Percentiles rank a stretch among this genome's conserved stretches.
Conservation (phyloP, 164 flowering plant genomes). For the Santalum album region DNA sequence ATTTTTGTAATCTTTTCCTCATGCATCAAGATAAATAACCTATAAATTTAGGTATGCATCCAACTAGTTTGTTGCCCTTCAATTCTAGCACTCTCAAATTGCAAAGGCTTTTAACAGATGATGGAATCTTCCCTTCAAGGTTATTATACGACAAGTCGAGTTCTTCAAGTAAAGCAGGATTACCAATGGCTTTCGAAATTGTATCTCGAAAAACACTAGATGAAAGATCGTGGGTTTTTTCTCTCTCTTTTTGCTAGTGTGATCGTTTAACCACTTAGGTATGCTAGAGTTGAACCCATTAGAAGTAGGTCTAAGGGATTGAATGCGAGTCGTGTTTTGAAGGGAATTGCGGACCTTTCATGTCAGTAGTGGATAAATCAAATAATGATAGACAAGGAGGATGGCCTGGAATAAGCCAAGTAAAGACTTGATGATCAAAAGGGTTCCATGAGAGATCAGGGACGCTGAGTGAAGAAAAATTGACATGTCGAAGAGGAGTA, state of each 20-base stretch:
- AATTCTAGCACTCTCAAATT: constrained; percentile 3
- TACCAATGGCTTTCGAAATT: constrained; percentile 7
- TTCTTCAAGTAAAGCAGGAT: constrained; percentile 1
- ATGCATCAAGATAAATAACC: background rate
- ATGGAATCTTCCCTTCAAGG: background rate
- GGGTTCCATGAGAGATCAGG: constrained; percentile 2
- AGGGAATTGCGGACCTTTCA: background rate
- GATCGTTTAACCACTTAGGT: constrained; percentile 12
- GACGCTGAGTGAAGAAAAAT: constrained; percentile 8
- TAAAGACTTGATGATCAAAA: background rate
- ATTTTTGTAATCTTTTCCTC: too few relatives aligned
- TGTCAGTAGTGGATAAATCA: background rate
- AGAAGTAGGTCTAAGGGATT: constrained; percentile 2
- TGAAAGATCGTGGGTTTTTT: constrained; percentile 8
- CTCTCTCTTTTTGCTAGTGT: background rate
- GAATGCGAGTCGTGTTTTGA: background rate
- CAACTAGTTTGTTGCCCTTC: background rate
- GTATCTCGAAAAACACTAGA: constrained; percentile 5
- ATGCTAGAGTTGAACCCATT: constrained; percentile 8
- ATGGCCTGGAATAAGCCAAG: too few relatives aligned
- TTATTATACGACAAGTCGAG: constrained; percentile 4
- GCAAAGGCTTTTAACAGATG: constrained; percentile 5
- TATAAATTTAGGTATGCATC: constrained; percentile 1
- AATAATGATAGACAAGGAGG: background rate
- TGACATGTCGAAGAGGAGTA: background rate